A percentile compares a stretch with the other conserved stretches of the same genome.
phyloP scores from a whole-genome alignment of 352 stramenopile species.

The Plasmopara viticola region DNA sequence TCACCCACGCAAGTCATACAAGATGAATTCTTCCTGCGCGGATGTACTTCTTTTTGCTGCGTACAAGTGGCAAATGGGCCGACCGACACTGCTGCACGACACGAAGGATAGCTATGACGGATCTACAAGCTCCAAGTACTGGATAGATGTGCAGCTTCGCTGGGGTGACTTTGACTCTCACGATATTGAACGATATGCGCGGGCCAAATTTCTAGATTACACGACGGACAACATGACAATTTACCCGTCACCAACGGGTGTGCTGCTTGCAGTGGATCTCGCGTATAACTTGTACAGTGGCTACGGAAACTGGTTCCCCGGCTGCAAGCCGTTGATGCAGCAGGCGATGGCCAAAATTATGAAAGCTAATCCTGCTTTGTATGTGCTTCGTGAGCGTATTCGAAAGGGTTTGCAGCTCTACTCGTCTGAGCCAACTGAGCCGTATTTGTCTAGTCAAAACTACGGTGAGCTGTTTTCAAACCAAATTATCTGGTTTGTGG shows the following conservation, averaged over 20 bases:
- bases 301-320: slow-evolving; percentile 99
- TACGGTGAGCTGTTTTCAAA: slow-evolving; percentile 99
- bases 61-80: slow-evolving; percentile 97
- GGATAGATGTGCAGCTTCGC: slow-evolving; percentile 99
- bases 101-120: slow-evolving; percentile 97
- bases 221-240: slow-evolving; percentile 99
- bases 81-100: slow-evolving; percentile 84
- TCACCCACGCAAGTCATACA: slow-evolving; percentile 99
- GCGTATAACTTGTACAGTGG: slow-evolving; percentile 99
- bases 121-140: slow-evolving; percentile 97
- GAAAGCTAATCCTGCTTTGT: slow-evolving; percentile 99
- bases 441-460: slow-evolving; percentile 99
- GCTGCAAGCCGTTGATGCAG: slow-evolving; percentile 98
- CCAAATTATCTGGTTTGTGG: slow-evolving; percentile 99
- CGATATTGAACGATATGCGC: slow-evolving; percentile 98
- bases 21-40: slow-evolving; percentile 99
- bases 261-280: slow-evolving; percentile 96
- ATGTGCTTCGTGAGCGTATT: slow-evolving; percentile 99
- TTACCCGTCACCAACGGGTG: slow-evolving; percentile 98
- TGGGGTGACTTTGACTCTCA: slow-evolving; percentile 99
- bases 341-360: slow-evolving; percentile 99
- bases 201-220: slow-evolving; percentile 99
- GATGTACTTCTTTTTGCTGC: slow-evolving; percentile 98
- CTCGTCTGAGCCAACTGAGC: slow-evolving; percentile 99
- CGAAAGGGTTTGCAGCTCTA: slow-evolving; percentile 99